Evolutionary conservation across 495 filamentous ascomycete genomes (phyloP), one percentile per base, ranked within the genome.

Genomic region (Apiosordaria backusii): DNA sequence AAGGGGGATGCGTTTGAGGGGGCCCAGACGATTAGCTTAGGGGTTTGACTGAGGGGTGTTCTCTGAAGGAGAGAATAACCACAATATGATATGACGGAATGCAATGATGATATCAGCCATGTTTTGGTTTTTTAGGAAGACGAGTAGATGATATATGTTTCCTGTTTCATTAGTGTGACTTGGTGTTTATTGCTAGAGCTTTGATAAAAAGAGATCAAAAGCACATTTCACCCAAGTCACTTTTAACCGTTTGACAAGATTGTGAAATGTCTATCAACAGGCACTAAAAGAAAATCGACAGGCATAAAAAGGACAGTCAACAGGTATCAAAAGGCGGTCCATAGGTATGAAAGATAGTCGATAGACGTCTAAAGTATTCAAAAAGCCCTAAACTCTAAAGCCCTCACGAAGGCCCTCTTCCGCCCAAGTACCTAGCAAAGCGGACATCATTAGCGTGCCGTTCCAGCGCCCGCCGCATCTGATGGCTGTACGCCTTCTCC

Each of bases 1-100:
- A 85, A 84, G 10, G 91, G 91, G 9, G 95, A 96, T 71, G 88
- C 88, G 9, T 97, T 92, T 83, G 92, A 97, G 78, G 95, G 92
- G 9, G 92, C 91, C 24, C 90, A 95, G 84, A 87, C 88, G 54
- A 90, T 97, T 63, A 65, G 40, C 4, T 77, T 70, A 5, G 19
- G 22, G 4, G 16, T 7, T 27, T 59, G 57, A 59, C 57, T 59
- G 57, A 45, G 35, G 35, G 35, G 9, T 45, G 35, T 45, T 45
- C 35, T 45, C 35, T 45, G 35, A 45, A 15, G 16, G 9, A 13
- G 35, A 2, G 35, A 45, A 45, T 15, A 15, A n/a, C n/a, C n/a
- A n/a, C n/a, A n/a, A n/a, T n/a, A 45, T 45, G 35, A 45, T 45
- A 45, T 45, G 35, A 45, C 35, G 2, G 35, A 15, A 45, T 45